phyloP scores from a whole-genome alignment of 768 basidiomycete species.

The Paxillus involutus region DNA sequence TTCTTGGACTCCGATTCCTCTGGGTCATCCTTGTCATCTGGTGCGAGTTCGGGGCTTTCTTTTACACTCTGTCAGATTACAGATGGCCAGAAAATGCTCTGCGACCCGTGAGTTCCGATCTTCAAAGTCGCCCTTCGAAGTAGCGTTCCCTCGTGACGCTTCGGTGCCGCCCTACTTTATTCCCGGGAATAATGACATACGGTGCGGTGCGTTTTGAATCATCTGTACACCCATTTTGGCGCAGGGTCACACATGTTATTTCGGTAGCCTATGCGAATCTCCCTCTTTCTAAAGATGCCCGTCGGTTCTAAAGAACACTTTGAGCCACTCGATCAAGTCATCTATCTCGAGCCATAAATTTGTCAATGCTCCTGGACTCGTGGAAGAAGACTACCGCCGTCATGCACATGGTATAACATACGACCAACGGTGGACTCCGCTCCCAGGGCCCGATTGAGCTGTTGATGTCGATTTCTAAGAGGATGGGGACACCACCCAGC shows the following conservation, averaged over 20 bases:
- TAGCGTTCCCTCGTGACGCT: no score
- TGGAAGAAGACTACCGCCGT: conserved; percentile 79
- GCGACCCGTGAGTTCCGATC: conserved; percentile 21
- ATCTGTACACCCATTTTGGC: no score
- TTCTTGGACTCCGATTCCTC: conserved; percentile 46
- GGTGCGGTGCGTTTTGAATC: no score
- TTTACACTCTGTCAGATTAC: conserved; percentile 56
- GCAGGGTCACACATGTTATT: no score
- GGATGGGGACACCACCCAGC: no score
- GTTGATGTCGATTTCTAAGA: conserved; percentile 41
- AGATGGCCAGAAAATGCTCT: conserved; percentile 51
- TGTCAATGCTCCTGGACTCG: conserved; percentile 74
- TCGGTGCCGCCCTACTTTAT: no score
- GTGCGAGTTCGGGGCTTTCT: conserved; percentile 63
- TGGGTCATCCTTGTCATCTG: conserved; percentile 62
- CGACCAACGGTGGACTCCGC: conserved; percentile 55
- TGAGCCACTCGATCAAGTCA: no score
- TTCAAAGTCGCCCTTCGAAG: conserved; percentile 5
- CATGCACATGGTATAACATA: conserved; percentile 49
- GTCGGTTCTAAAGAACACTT: no score
- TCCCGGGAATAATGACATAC: no score
- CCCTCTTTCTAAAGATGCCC: no score
- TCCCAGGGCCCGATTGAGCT: conserved; percentile 61
- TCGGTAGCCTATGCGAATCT: no score
- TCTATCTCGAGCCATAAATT: conserved; percentile 69